A percentile compares a stretch with the other conserved stretches of the same genome.
Conservation (phyloP, 208 protist species). For the Tritrichomonas musculus region DNA sequence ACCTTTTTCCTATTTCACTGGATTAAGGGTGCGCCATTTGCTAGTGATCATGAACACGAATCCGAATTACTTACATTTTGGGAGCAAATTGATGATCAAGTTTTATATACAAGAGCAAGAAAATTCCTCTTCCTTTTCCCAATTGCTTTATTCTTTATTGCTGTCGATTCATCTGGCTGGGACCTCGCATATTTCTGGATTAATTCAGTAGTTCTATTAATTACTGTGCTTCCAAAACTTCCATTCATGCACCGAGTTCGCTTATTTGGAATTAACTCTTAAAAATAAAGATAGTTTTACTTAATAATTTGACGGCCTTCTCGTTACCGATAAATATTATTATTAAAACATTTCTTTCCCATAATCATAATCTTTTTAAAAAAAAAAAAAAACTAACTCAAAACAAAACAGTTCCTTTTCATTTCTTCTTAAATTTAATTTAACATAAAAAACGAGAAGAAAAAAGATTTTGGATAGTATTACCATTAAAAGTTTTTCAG, state of each 20-base stretch:
- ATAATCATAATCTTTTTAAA: too few species aligned
- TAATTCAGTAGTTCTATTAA: background rate
- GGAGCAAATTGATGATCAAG: conserved; percentile 41
- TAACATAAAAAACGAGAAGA: too few species aligned
- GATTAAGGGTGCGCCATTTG: conserved; percentile 40
- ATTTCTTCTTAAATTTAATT: too few species aligned
- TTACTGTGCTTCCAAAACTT: conserved; percentile 32
- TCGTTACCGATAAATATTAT: too few species aligned
- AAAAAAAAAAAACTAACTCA: too few species aligned
- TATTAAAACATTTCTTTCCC: too few species aligned
- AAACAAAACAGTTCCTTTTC: too few species aligned
- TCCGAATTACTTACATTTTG: conserved; percentile 36
- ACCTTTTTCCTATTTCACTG: conserved; percentile 41
- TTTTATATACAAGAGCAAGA: conserved; percentile 14
- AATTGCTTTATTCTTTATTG: conserved; percentile 34
- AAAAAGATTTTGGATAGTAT: too few species aligned
- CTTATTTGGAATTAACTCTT: conserved; percentile 39
- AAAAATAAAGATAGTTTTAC: too few species aligned
- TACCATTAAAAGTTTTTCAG: too few species aligned
- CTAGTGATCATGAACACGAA: conserved; percentile 35
- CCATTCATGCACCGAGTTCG: conserved; percentile 41
- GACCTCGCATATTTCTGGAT: conserved; percentile 26
- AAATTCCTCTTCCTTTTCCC: conserved; percentile 38
- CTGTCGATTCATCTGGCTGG: conserved; percentile 32
- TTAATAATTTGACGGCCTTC: too few species aligned